A percentile compares a stretch with the other conserved stretches of the same genome.
Evolutionary conservation across 352 stramenopile genomes (phyloP).

Genomic region (Blastocystis sp.): DNA sequence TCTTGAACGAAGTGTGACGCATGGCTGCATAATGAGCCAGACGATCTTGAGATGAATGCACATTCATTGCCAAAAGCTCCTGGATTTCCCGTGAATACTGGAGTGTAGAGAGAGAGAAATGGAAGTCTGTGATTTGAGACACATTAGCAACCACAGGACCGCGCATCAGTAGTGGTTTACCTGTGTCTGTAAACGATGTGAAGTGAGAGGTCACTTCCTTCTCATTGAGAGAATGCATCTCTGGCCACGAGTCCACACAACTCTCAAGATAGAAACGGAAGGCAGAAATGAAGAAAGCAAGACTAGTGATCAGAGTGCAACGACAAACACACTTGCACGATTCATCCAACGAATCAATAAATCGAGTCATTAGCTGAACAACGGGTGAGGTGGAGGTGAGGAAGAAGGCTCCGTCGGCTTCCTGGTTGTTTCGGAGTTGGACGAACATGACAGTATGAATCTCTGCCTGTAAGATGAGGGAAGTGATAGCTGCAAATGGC

Average conservation of each 20-base stretch:
- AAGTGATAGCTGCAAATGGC: neutral
- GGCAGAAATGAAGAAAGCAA: constrained; percentile 1
- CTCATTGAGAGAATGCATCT: neutral
- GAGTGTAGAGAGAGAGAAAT: neutral
- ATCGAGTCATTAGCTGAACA: neutral
- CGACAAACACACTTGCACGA: too few species aligned
- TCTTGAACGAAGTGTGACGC: neutral
- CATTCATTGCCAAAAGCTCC: neutral
- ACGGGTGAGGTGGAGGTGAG: neutral
- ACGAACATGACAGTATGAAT: constrained; percentile 20
- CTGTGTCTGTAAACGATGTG: neutral
- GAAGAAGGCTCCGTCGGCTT: neutral
- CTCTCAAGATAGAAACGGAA: constrained; percentile 8
- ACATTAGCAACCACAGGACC: neutral
- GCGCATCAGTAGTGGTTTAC: neutral
- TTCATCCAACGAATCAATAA: neutral
- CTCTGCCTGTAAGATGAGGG: neutral
- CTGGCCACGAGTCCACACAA: neutral
- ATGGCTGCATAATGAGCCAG: neutral
- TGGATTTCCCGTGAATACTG: neutral
- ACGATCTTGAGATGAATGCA: neutral
- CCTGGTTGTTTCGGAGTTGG: neutral
- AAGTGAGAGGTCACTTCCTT: neutral
- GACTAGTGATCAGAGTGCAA: neutral
- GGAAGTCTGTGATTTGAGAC: neutral